These are phyloP conservation scores for Cladophialophora bantiana DNA, from an alignment of 2,329 filamentous ascomycete genomes.

Conservation along the genomic window DNA sequence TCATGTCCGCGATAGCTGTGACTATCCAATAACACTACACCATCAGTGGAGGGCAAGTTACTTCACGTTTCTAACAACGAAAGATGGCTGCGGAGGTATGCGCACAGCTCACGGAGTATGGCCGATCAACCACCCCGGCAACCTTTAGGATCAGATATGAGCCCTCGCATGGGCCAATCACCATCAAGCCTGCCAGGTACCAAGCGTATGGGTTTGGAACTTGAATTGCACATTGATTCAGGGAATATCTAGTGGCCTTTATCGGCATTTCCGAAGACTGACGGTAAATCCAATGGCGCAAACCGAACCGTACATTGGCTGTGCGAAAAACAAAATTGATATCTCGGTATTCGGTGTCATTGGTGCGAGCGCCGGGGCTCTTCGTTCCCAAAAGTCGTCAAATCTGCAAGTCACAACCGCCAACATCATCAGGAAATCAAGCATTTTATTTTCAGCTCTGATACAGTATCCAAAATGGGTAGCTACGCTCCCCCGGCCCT, in stretches of 20 bases:
- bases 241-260: not conserved
- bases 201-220: not conserved
- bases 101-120: not conserved
- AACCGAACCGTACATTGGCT: not conserved
- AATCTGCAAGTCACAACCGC: not conserved
- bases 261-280: not conserved
- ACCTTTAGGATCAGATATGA: not conserved
- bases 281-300: not conserved
- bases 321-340: not conserved
- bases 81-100: not conserved
- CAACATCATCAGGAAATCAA: not conserved
- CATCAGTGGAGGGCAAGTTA: not conserved
- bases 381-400: not conserved
- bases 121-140: not conserved
- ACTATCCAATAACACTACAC: not conserved
- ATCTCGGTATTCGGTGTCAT: not conserved
- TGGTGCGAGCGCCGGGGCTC: not conserved
- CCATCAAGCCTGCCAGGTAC: not conserved
- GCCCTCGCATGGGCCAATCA: not conserved
- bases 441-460: not conserved
- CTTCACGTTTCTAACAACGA: not conserved
- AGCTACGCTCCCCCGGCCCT: conserved; percentile 17
- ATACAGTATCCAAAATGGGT: conserved; percentile 11
- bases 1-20: conserved; percentile 2
- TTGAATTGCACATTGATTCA: conserved; percentile 3